Base-by-base conservation (phyloP, 805 yeast species). In the Candida qinlingensis region DNA sequence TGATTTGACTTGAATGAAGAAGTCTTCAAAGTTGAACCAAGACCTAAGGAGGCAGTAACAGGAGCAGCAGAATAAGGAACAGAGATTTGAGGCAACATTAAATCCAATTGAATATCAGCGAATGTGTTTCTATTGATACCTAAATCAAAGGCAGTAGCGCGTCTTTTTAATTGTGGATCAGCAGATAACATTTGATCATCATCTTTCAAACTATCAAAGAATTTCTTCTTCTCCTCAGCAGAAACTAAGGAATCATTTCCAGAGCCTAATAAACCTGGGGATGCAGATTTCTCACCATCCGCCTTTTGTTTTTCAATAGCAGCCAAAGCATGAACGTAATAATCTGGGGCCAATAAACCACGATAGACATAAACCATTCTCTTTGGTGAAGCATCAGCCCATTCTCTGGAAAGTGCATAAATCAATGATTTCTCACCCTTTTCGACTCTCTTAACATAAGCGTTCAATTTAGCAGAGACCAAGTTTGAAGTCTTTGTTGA, bases 361-460 rank as follows among this genome's bases (percentile, higher is more conserved):
- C 94, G 79, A 65, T 87, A 87, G 44, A 85, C 90, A 60, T 87
- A 87, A 29, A 87, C 90, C 96, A 87, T 87, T 71, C 96, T 75
- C 60, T 87, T 83, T 45, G 96, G 96, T 3, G 89, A 81, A 13
- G 92, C 89, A 64, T 86, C 92, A 4, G 95, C 92, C 96, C 96
- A 87, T 65, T 87, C 94, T 68, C 96, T 78, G 1, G 89, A 82
- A 39, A 87, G 68, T 19, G 92, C 88, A 64, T 87, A 87, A 49
- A 77, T 76, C 58, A 87, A 72, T 39, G 80, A 75, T 52, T 80
- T 74, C 63, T 87, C 95, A 55, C 94, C 94, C 61, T 86, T 86
- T 62, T 87, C 95, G 31, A 87, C 86, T 58, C 91, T 77, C 63
- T 87, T 87, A 42, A 87, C 94, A 61, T 87, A 87, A 19, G 94